Base-by-base conservation (phyloP, 495 filamentous ascomycete species). In the Podospora anserina region DNA sequence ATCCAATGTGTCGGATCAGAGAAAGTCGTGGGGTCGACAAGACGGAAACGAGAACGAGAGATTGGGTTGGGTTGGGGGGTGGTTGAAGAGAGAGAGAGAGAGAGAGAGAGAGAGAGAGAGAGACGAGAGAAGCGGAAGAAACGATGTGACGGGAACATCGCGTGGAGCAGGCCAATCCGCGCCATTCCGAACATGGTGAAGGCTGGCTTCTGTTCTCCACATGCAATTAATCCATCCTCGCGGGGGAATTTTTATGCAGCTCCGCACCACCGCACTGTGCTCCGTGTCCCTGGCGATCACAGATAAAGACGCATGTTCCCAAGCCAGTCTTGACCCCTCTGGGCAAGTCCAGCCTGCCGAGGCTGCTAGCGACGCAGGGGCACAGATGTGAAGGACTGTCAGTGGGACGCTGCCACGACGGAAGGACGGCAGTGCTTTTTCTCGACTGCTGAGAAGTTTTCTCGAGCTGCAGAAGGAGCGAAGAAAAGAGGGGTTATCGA, bases 231-330 rank as follows among this genome's bases (percentile, higher is more conserved):
- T 32, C 13, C 56, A 28, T 27, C 20, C 19, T 18, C 30, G 34
- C n/a, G 30, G 65, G n/a, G n/a, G 55, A 26, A 30, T 19, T 11
- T 19, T 58, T 15, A n/a, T 19, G 53, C 49, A 44, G 39, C 61
- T 53, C 30, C 59, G 55, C 64, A 53, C 34, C 61, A 20, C 34
- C 20, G 30, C 61, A 19, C 49, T 1, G 61, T 58, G n/a, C 55
- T 20, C 23, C 23, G 55, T 56, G 61, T 66, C 66, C 69, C 69
- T 70, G 69, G 61, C 44, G 61, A 68, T 70, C 61, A 63, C 65
- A 58, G 65, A 67, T 61, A 55, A 55, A 28, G 27, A 7, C 32
- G 49, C 28, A 18, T 26, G 11, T 58, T 66, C 30, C 30, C 54
- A n/a, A 59, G 54, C 23, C 30, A 11, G 58, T 63, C 59, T 28